These are phyloP conservation scores for Dactylorhiza incarnata DNA, from an alignment of 106 monocot species.

Conservation along the genomic window DNA sequence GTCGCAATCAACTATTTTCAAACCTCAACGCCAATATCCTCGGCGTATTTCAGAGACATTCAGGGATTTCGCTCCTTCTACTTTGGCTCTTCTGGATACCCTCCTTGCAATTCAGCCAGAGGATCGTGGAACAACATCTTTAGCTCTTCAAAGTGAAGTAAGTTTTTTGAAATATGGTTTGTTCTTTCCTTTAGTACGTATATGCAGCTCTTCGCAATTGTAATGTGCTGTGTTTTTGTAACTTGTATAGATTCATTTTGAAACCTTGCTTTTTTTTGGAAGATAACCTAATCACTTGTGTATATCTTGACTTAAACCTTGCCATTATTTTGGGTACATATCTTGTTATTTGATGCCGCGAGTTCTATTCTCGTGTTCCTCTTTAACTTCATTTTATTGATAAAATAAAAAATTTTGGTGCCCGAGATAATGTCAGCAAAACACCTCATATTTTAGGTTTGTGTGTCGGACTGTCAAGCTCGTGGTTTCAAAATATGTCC, in stretches of 20 bases:
- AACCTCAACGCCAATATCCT: constrained; percentile 43
- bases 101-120: constrained; percentile 63
- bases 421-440: no score
- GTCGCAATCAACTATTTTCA: constrained; percentile 53
- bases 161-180: background rate
- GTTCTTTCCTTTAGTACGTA: background rate
- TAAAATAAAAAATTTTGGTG: no score
- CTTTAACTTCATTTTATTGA: no score
- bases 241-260: background rate
- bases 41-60: constrained; percentile 44
- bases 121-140: constrained; percentile 50
- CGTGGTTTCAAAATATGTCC: no score
- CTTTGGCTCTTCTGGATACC: constrained; percentile 49
- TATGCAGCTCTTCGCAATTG: background rate
- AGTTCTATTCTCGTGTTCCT: no score
- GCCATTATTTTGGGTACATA: background rate
- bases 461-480: no score
- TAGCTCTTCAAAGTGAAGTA: constrained; percentile 61
- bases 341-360: no score
- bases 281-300: background rate
- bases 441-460: no score
- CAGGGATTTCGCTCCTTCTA: constrained; percentile 34
- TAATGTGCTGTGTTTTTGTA: background rate
- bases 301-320: no score
- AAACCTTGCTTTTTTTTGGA: background rate